These are phyloP conservation scores for Saturnispora quitensis DNA, from an alignment of 805 yeast species.

Conservation along the genomic window DNA sequence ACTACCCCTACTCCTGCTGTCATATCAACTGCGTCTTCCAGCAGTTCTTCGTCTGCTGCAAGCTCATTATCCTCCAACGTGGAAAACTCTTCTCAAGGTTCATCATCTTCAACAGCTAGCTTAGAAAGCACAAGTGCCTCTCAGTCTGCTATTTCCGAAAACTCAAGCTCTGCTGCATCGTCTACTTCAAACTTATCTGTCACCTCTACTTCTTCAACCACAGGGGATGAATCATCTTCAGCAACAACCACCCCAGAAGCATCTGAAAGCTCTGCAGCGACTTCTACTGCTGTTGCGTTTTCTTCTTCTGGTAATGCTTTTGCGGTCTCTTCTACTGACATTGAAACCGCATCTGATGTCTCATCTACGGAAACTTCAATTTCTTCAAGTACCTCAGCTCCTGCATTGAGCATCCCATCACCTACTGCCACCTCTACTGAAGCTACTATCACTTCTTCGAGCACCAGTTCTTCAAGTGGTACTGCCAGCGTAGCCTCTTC, in stretches of 20 bases:
- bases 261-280: not conserved
- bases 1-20: slow-evolving; percentile 9
- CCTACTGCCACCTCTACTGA: not conserved
- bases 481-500: slow-evolving; percentile 9
- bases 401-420: not conserved
- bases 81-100: not conserved
- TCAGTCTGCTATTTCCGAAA: slow-evolving; percentile 3
- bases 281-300: not conserved
- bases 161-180: not conserved
- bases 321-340: not conserved
- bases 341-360: not conserved
- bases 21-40: slow-evolving; percentile 6
- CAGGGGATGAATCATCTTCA: slow-evolving; percentile 7
- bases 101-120: not conserved
- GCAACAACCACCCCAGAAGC: not conserved
- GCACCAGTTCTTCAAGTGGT: slow-evolving; percentile 6
- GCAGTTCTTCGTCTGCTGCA: slow-evolving; percentile 5
- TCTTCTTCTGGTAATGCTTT: not conserved
- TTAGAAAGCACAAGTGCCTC: not conserved
- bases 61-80: slow-evolving; percentile 4
- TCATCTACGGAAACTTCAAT: not conserved
- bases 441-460: slow-evolving; percentile 4
- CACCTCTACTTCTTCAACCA: slow-evolving; percentile 5
- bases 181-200: slow-evolving; percentile 7
- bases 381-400: slow-evolving; percentile 1